Percentiles rank a stretch among this genome's conserved stretches.
These are phyloP conservation scores for Diaporthe citri DNA, from an alignment of 2,329 filamentous ascomycete species.

Conservation along the genomic window DNA sequence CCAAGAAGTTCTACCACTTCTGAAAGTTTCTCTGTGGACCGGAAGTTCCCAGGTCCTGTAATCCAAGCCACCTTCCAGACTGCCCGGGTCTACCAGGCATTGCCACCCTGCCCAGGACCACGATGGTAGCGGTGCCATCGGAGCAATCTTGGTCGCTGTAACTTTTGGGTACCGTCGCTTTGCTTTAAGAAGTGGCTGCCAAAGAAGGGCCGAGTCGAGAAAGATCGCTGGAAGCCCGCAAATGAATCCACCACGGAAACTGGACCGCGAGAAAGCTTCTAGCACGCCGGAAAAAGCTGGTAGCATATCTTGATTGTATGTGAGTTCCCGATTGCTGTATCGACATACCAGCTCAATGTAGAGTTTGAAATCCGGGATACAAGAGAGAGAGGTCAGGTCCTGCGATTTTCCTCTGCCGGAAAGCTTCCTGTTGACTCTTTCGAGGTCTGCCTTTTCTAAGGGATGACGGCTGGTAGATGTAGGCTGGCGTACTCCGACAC, in stretches of 20 bases:
- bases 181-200: conserved; percentile 4
- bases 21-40: not conserved
- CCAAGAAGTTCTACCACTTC: not conserved
- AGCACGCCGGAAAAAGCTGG: conserved; percentile 13
- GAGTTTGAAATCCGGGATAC: not conserved
- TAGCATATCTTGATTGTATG: not conserved
- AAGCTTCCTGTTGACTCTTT: not conserved
- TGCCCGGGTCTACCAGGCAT: conserved; percentile 18
- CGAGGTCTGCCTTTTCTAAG: not conserved
- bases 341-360: conserved; percentile 27
- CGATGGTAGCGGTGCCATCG: not conserved
- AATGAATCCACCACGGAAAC: not conserved
- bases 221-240: not conserved
- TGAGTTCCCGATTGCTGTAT: conserved; percentile 15
- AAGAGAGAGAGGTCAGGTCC: not conserved
- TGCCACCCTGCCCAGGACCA: conserved; percentile 27
- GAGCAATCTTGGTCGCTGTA: not conserved
- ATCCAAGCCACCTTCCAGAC: not conserved
- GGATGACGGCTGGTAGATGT: not conserved
- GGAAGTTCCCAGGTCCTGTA: not conserved
- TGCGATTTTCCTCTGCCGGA: not conserved
- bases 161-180: not conserved
- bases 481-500: not conserved
- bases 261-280: not conserved
- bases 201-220: conserved; percentile 10